Evolutionary conservation across 106 monocot species (phyloP), one percentile per base, ranked within the genome.

Genomic region (Dioscorea zingiberensis): DNA sequence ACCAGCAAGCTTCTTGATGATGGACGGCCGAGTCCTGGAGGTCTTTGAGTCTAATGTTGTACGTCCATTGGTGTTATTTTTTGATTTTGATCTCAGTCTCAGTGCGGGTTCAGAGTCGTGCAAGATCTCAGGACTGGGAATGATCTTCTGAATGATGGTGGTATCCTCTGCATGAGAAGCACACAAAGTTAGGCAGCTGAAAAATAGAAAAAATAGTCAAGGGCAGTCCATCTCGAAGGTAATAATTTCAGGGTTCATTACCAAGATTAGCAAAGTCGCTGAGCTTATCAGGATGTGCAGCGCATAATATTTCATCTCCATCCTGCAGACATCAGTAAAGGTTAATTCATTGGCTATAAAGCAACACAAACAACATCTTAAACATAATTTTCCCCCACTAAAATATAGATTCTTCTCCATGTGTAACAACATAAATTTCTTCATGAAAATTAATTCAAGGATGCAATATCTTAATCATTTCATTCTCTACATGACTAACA

Each of bases 301-400:
- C 4, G 25, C 23, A 17, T 22, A 19, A 17, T 17, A 38, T 4
- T 8, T 47, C 44, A 13, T 27, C 21, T 22, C 8, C 51, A 10
- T 67, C 59, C n/a, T 4, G 44, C 61, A 18, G 17, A 60, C 21
- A 21, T 68, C 74, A 61, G 68, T 58, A 49, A 23, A 54, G n/a
- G 30, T 21, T 21, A 15, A 21, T 21, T 13, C 10, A 13, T 9
- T 22, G 12, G 3, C 12, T 22, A 24, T 22, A 7, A 19, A 13
- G 51, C 0, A 51, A 1, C 1, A 13, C 51, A 16, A 13, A 15
- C 1, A 19, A 51, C 2, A 16, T 4, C 4, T 2, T 4, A 51
- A 18, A 51, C 18, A 51, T 10, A 51, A 4, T 18, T 19, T 51
- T 51, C 18, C 51, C 19, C 4, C 7, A 51, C 8, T 19, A 51